These are phyloP conservation scores for Thelephora aurantiotincta DNA, from an alignment of 768 basidiomycete species.

Conservation along the genomic window DNA sequence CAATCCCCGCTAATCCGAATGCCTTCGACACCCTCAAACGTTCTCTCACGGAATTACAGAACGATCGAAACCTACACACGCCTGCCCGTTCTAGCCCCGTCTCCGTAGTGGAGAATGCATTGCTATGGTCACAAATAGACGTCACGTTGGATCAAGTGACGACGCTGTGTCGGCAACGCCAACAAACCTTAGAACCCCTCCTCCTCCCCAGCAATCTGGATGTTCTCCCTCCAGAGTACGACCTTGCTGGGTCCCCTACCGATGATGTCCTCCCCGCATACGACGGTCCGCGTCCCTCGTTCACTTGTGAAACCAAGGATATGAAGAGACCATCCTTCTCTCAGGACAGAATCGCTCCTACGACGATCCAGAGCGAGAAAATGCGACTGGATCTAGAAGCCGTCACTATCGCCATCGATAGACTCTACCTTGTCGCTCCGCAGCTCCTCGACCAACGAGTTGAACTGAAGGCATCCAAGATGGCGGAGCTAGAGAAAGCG, in stretches of 20 bases:
- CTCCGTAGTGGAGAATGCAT: conserved; percentile 39
- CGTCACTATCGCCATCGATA: conserved; percentile 79
- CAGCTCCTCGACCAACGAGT: conserved; percentile 87
- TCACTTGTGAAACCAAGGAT: conserved; percentile 1
- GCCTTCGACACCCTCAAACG: conserved; percentile 45
- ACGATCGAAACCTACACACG: conserved; percentile 29
- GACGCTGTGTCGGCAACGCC: conserved; percentile 48
- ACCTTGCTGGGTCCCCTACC: conserved; percentile 8
- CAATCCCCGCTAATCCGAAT: conserved; percentile 20
- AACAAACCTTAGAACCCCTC: not conserved
- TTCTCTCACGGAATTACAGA: conserved; percentile 54
- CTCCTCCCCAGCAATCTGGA: conserved; percentile 4
- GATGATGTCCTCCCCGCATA: conserved; percentile 18
- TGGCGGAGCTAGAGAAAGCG: conserved; percentile 64
- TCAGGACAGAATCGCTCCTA: not conserved
- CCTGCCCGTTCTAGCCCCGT: conserved; percentile 17
- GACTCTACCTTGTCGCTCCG: conserved; percentile 74
- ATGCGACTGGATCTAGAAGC: conserved; percentile 76
- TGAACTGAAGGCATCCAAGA: conserved; percentile 64
- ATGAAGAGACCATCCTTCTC: conserved; percentile 2
- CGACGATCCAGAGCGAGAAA: conserved; percentile 42
- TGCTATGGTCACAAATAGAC: conserved; percentile 68
- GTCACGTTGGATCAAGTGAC: conserved; percentile 58
- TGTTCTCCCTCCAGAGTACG: conserved; percentile 18
- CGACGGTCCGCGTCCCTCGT: conserved; percentile 8